Percentiles rank a stretch among this genome's conserved stretches.
phyloP scores from a whole-genome alignment of 148 eudicot species.

The Rhododendron ferrugineum region DNA sequence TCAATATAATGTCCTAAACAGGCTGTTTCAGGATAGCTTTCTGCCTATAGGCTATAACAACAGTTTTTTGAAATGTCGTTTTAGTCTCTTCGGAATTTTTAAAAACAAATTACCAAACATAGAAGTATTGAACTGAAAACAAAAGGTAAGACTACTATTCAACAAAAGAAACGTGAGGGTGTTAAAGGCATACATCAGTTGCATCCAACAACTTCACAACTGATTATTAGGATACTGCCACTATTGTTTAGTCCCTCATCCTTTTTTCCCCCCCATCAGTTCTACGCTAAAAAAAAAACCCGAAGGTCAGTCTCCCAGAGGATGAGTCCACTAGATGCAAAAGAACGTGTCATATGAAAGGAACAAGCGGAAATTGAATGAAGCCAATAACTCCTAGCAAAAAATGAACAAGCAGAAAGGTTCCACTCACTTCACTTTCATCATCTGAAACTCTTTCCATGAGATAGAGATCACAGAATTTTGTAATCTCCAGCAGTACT shows the following conservation, averaged over 20 bases:
- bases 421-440: conserved; percentile 77
- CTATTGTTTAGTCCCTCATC: background rate
- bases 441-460: conserved; percentile 91
- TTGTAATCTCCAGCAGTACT: conserved; percentile 76
- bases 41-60: background rate
- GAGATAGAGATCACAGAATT: conserved; percentile 81
- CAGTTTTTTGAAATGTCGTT: background rate
- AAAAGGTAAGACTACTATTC: background rate
- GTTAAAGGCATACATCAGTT: background rate
- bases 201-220: background rate
- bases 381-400: background rate
- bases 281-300: background rate
- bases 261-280: background rate
- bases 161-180: background rate
- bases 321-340: background rate
- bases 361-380: background rate
- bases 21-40: background rate
- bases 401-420: background rate
- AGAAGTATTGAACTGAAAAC: background rate
- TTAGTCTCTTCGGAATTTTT: background rate
- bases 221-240: background rate
- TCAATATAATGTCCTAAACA: background rate
- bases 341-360: background rate
- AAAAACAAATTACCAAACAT: background rate
- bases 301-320: background rate